Evolutionary conservation across 2,329 filamentous ascomycete species (phyloP).

Genomic region (Drechslerella dactyloides): DNA sequence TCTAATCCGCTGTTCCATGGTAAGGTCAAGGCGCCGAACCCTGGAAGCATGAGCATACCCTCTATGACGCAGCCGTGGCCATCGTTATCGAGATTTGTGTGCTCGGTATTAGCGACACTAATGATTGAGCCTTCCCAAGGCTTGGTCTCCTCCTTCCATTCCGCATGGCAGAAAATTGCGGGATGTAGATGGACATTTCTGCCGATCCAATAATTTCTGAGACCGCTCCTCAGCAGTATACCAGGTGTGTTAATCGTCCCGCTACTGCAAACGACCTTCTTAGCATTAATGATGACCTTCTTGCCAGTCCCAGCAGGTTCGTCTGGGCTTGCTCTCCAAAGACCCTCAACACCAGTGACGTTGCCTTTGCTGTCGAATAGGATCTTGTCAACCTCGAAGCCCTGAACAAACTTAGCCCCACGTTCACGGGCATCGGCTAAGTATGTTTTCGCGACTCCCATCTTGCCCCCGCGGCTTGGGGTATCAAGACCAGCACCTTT

Average conservation of each 20-base stretch:
- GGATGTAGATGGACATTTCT: conserved; percentile 83
- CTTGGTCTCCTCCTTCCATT: conserved; percentile 73
- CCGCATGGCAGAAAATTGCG: conserved; percentile 65
- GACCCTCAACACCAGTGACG: conserved; percentile 74
- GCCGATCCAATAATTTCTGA: conserved; percentile 71
- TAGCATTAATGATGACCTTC: conserved; percentile 55
- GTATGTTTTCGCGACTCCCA: conserved; percentile 77
- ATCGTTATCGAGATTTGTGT: conserved; percentile 78
- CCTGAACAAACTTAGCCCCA: conserved; percentile 83
- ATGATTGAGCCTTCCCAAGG: conserved; percentile 79
- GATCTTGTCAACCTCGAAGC: conserved; percentile 74
- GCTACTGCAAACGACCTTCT: conserved; percentile 58
- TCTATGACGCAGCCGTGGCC: conserved; percentile 87
- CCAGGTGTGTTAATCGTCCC: conserved; percentile 80
- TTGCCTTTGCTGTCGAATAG: conserved; percentile 67
- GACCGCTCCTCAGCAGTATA: conserved; percentile 75
- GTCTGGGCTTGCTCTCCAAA: conserved; percentile 69
- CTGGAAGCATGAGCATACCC: conserved; percentile 75
- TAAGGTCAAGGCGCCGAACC: conserved; percentile 67
- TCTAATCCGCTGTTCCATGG: conserved; percentile 73
- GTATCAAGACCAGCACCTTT: conserved; percentile 52
- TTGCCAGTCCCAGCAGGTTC: conserved; percentile 62
- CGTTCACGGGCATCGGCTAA: conserved; percentile 78
- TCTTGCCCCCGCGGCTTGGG: conserved; percentile 69
- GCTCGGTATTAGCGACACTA: conserved; percentile 76